Percentiles rank a stretch among this genome's conserved stretches.
These are phyloP conservation scores for Prunus mira DNA, from an alignment of 306 rosid genomes.

Conservation along the genomic window DNA sequence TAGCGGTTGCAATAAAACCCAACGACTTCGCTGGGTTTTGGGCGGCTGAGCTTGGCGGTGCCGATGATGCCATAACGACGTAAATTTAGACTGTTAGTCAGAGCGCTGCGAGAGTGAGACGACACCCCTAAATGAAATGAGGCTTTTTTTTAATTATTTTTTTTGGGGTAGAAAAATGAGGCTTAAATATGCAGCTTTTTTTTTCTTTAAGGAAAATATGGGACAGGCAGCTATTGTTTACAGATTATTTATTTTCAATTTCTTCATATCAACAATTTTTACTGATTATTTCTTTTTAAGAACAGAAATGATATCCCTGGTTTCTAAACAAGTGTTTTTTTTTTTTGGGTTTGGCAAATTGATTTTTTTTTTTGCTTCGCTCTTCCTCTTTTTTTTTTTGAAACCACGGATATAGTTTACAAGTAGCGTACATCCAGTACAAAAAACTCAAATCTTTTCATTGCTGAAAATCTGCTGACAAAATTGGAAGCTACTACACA, in stretches of 20 bases:
- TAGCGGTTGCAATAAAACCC: conserved; percentile 37
- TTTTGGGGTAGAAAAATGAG: not conserved
- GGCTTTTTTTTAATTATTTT: too few species aligned
- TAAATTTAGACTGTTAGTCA: not conserved
- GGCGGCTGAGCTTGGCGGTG: conserved; percentile 30
- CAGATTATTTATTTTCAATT: too few species aligned
- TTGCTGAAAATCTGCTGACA: not conserved
- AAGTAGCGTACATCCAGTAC: not conserved
- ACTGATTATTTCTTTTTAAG: too few species aligned
- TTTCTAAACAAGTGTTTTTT: too few species aligned
- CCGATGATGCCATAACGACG: conserved; percentile 51
- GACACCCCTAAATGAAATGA: not conserved
- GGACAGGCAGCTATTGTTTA: too few species aligned
- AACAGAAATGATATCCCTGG: too few species aligned
- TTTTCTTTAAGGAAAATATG: too few species aligned
- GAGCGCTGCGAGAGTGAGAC: not conserved
- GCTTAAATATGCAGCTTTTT: not conserved
- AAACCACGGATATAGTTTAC: not conserved
- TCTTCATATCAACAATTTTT: too few species aligned
- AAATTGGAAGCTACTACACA: not conserved
- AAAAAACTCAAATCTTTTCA: not conserved
- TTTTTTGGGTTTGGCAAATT: too few species aligned
- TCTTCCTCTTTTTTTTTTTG: too few species aligned
- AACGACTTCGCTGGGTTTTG: conserved; percentile 26
- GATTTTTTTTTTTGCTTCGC: too few species aligned